These are phyloP conservation scores for Xylaria grammica DNA, from an alignment of 495 filamentous ascomycete genomes.

Conservation along the genomic window DNA sequence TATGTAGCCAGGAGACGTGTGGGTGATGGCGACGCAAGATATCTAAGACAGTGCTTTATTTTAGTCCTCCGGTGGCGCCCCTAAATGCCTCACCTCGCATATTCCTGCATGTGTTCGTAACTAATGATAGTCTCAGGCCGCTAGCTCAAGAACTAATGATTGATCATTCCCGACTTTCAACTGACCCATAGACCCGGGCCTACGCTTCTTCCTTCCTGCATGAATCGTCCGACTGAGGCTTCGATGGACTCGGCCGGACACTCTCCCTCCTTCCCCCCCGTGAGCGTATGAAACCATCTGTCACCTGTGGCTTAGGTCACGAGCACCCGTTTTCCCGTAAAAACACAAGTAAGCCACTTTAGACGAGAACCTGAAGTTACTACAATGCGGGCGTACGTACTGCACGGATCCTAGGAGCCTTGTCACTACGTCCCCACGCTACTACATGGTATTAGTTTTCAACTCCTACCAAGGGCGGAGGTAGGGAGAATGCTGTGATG, in stretches of 20 bases:
- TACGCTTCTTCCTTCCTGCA: constrained; percentile 13
- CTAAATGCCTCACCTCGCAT: constrained; percentile 1
- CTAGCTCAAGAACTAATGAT: constrained; percentile 4
- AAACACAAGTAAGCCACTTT: no score
- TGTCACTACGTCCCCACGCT: no score
- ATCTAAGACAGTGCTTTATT: neutral
- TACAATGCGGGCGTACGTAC: no score
- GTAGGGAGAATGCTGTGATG: no score
- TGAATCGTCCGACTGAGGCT: constrained; percentile 20
- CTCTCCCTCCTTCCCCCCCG: neutral
- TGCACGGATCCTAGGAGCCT: no score
- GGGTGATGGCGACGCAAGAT: neutral
- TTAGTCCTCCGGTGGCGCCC: neutral
- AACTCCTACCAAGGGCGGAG: no score
- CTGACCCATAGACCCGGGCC: neutral
- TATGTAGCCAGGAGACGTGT: no score
- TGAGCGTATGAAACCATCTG: neutral
- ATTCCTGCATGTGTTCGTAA: no score
- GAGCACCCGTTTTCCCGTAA: neutral
- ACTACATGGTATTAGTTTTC: no score
- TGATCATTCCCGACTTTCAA: constrained; percentile 2
- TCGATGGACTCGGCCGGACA: constrained; percentile 12
- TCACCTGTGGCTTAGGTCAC: neutral
- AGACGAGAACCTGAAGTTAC: no score
- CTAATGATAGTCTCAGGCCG: neutral